These are phyloP conservation scores for Blastocystis sp. DNA, from an alignment of 352 stramenopile genomes.

Conservation along the genomic window DNA sequence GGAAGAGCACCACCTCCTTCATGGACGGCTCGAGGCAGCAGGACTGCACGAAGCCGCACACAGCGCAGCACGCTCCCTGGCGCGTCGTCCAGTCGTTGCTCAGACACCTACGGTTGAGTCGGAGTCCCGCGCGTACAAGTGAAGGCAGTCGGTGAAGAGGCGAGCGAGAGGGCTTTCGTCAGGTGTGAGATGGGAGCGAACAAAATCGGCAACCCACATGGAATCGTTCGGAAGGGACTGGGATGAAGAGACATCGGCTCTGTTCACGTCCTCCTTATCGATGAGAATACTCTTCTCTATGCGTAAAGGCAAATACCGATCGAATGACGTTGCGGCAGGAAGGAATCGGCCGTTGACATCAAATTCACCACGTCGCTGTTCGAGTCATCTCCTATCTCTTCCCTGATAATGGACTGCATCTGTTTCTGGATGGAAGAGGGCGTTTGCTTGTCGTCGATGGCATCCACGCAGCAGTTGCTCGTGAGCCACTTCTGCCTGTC, in stretches of 20 bases:
- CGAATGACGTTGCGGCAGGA: background rate
- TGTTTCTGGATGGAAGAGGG: background rate
- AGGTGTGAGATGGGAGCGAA: background rate
- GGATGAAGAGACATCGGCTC: background rate
- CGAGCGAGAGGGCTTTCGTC: background rate
- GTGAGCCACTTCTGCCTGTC: constrained; percentile 40
- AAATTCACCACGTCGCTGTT: background rate
- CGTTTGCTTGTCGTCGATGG: background rate
- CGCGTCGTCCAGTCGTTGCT: constrained; percentile 24
- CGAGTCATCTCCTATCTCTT: constrained; percentile 16
- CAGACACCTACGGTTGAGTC: constrained; percentile 25
- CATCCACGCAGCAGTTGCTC: constrained; percentile 26
- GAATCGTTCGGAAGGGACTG: background rate
- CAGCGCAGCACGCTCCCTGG: background rate
- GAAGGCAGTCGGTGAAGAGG: background rate
- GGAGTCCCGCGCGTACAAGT: background rate
- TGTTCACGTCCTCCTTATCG: background rate
- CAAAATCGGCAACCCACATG: background rate
- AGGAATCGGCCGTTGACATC: background rate
- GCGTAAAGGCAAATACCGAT: background rate
- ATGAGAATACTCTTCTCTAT: background rate
- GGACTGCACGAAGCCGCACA: background rate
- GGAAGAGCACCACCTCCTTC: background rate
- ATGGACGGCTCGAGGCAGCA: background rate
- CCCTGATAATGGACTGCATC: constrained; percentile 13